Evolutionary conservation across 2,329 filamentous ascomycete species (phyloP).

Genomic region (Dryadomyces quercus-mongolicae): DNA sequence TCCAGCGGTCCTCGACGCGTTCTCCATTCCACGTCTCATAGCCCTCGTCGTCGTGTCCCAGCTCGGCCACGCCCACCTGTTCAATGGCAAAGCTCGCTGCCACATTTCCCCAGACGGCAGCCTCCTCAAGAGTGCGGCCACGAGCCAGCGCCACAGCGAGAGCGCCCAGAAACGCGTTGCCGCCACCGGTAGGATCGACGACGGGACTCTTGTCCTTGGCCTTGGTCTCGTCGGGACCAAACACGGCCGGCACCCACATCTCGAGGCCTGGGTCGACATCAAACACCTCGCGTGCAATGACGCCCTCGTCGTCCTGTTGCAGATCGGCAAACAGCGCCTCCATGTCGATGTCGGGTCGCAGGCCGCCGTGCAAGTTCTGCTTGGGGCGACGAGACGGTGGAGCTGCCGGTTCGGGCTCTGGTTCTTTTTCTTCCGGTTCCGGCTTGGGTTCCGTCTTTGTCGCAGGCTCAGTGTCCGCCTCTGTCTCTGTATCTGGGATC

Average conservation of each 20-base stretch:
- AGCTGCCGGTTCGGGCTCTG: background rate
- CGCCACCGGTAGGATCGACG: constrained; percentile 87
- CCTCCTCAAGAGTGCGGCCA: constrained; percentile 51
- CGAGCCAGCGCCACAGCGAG: constrained; percentile 46
- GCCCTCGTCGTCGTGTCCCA: constrained; percentile 32
- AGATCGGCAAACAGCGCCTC: constrained; percentile 48
- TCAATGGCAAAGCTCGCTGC: constrained; percentile 90
- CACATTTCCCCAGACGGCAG: constrained; percentile 65
- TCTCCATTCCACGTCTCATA: constrained; percentile 51
- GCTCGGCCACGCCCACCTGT: constrained; percentile 69
- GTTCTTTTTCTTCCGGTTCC: background rate
- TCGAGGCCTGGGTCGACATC: constrained; percentile 53
- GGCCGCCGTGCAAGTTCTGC: constrained; percentile 35
- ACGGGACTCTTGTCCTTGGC: constrained; percentile 29
- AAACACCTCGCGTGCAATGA: constrained; percentile 43
- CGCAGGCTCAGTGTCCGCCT: background rate
- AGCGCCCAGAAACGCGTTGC: constrained; percentile 74
- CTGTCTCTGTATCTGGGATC: background rate
- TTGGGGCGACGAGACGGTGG: constrained; percentile 21
- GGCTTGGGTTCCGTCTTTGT: background rate
- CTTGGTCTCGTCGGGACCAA: background rate
- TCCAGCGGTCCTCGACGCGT: constrained; percentile 37
- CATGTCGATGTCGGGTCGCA: constrained; percentile 51
- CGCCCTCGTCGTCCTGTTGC: constrained; percentile 38
- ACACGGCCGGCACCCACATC: constrained; percentile 70